phyloP scores from a whole-genome alignment of 495 filamentous ascomycete genomes.

The Penicillium desertorum region DNA sequence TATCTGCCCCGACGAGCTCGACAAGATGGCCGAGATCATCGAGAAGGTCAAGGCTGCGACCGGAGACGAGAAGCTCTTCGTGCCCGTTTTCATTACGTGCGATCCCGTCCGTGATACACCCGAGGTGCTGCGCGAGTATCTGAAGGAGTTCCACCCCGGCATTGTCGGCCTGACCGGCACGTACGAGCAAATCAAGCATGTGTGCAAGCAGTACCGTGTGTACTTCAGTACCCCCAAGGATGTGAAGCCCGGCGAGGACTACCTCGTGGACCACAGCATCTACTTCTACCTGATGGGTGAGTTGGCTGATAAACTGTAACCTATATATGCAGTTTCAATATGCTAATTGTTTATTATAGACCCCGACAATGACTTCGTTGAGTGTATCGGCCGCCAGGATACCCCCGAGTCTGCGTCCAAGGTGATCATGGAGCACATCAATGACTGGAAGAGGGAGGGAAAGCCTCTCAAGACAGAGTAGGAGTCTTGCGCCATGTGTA shows the following conservation, averaged over 20 bases:
- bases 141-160: conserved; percentile 86
- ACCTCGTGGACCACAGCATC: conserved; percentile 97
- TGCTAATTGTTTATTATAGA: conserved; percentile 48
- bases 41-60: conserved; percentile 66
- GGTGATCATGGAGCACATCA: conserved; percentile 82
- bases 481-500: conserved; percentile 13
- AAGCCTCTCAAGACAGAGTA: conserved; percentile 46
- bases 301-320: conserved; percentile 16
- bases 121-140: conserved; percentile 76
- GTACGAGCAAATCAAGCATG: conserved; percentile 85
- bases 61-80: conserved; percentile 50
- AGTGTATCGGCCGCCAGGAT: conserved; percentile 93
- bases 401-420: conserved; percentile 81
- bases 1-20: conserved; percentile 97
- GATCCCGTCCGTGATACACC: conserved; percentile 91
- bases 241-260: conserved; percentile 90
- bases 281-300: conserved; percentile 98
- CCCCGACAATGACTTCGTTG: conserved; percentile 96
- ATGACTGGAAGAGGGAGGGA: conserved; percentile 74
- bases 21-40: conserved; percentile 95
- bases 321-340: neutral
- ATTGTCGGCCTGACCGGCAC: conserved; percentile 89
- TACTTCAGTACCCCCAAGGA: conserved; percentile 92
- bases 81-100: conserved; percentile 91
- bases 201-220: conserved; percentile 92